Base-by-base conservation (phyloP, 2,329 filamentous ascomycete species). In the Aspergillus eucalypticola region DNA sequence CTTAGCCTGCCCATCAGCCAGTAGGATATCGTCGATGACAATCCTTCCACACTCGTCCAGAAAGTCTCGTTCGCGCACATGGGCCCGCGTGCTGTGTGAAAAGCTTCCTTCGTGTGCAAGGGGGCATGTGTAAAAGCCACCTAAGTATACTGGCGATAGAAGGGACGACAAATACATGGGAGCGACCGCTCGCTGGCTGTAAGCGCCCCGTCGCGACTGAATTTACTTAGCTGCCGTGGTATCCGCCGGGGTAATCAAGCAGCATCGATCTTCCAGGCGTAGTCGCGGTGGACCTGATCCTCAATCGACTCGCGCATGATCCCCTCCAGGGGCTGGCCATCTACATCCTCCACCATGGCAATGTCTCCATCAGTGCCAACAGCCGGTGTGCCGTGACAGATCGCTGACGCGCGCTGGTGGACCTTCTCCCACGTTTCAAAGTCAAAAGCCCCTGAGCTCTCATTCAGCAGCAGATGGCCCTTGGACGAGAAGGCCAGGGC, bases 381-480 rank as follows among this genome's bases (percentile, higher is more conserved):
- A 57, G 74, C 74, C 56, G 71, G 72, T 57, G 68, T 73, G 25
- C 81, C 79, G 60, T 81, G 88, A 74, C 92, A 96, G 51, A 88
- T 81, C 41, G 79, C 77, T 70, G 86, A 82, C 35, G 90, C 92
- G 48, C 82, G 78, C 62, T 88, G 83, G 65, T 88, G 86, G 17
- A 90, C 85, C 46, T 83, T 79, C 58, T 92, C 86, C 92, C 93
- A 97, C 64, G 89, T 88, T 13, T 86, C 82, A 65, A 90, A 81
- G 50, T 86, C 85, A 72, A 97, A 98, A 3, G 79, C 78, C 0
- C 94, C 94, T 69, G 94, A 87, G 69, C 92, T 96, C 77, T 96
- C 90, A 35, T 86, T 88, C 44, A 96, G 77, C 21, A 97, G 77
- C 54, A 96, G 79, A 60, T 91, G 87, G 8, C 88, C 85, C 54